phyloP scores from a whole-genome alignment of 139 green algal species.

The Chlamydomonas sp. region DNA sequence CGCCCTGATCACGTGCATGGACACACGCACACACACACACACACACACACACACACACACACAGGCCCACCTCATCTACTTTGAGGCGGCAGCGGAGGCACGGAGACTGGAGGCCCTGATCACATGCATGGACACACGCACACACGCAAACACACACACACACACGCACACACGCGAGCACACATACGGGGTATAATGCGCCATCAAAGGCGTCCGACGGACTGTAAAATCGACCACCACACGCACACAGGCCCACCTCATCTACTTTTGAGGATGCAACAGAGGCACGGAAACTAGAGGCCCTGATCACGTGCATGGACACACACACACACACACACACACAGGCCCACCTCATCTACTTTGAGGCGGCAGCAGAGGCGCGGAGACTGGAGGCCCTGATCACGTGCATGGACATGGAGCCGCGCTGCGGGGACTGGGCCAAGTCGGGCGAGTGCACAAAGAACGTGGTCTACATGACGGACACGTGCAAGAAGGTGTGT shows the following conservation, averaged over 20 bases:
- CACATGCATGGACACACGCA: too few species aligned
- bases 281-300: neutral
- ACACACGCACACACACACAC: too few species aligned
- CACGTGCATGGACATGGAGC: constrained; percentile 30
- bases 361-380: constrained; percentile 15
- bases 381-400: constrained; percentile 16
- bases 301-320: too few species aligned
- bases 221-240: neutral
- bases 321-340: too few species aligned
- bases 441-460: constrained; percentile 35
- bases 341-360: constrained; percentile 25
- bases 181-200: constrained; percentile 1
- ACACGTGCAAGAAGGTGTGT: constrained; percentile 37
- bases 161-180: too few species aligned
- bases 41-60: too few species aligned
- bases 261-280: neutral
- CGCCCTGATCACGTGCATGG: too few species aligned
- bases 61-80: neutral
- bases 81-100: too few species aligned
- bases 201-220: neutral
- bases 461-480: constrained; percentile 40
- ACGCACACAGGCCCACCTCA: neutral
- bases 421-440: constrained; percentile 35
- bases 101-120: too few species aligned
- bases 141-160: too few species aligned